Evolutionary conservation across 169 alveolate species (phyloP).

Genomic region (Plasmodium inui): DNA sequence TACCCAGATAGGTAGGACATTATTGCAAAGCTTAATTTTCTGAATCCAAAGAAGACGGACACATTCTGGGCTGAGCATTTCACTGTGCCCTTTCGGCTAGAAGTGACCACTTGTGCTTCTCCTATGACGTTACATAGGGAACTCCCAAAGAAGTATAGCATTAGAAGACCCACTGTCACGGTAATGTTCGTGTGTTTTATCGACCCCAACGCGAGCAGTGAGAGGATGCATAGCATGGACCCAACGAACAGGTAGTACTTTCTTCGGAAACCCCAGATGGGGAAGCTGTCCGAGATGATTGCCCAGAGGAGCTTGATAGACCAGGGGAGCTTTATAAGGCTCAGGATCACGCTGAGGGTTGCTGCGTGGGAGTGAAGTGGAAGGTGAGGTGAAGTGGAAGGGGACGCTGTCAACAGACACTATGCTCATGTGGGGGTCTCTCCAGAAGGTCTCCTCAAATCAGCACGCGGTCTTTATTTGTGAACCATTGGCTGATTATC

Average conservation of each 20-base stretch:
- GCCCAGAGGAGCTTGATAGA: constrained; percentile 89
- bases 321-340: constrained; percentile 89
- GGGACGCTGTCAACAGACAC: background rate
- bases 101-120: constrained; percentile 92
- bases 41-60: constrained; percentile 86
- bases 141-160: constrained; percentile 81
- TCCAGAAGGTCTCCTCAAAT: background rate
- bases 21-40: constrained; percentile 86
- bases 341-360: constrained; percentile 82
- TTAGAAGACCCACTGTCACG: constrained; percentile 80
- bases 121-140: constrained; percentile 90
- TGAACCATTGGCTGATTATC: background rate
- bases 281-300: constrained; percentile 87
- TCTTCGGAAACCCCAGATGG: constrained; percentile 89
- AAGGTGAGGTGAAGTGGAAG: background rate
- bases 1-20: constrained; percentile 88
- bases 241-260: constrained; percentile 88
- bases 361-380: constrained; percentile 77
- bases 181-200: constrained; percentile 68
- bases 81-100: constrained; percentile 81
- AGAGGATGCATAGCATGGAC: constrained; percentile 81
- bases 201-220: constrained; percentile 74
- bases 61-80: constrained; percentile 82
- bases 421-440: background rate
- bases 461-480: background rate